Evolutionary conservation across 345 rosid genomes (phyloP), one percentile per base, ranked within the genome.

Genomic region (Hibiscus tridactylites): DNA sequence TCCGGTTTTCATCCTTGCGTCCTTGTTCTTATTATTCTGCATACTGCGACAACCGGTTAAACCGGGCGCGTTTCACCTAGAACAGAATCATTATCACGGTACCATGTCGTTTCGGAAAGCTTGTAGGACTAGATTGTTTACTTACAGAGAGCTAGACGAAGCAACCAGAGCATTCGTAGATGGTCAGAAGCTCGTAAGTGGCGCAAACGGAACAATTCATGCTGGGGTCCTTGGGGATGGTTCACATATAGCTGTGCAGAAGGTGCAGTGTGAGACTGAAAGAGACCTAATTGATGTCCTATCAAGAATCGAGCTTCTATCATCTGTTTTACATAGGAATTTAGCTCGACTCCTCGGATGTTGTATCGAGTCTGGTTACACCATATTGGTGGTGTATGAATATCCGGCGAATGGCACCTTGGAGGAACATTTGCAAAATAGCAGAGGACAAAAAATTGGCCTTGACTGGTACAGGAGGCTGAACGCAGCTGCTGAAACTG

Each of bases 381-480:
- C 77, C 11, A 85, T 88, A 4, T 73, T 86, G 4, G 83, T 89
- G 19, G 93, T 88, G 39, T 90, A 92, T 42, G 93, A 90, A 71
- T 85, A 84, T 75, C 92, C 89, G 0, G 90, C 86, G 16, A 88
- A 87, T 42, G 94, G 96, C 31, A 83, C 82, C 16, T 75, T 92
- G 60, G 83, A 78, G 54, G 88, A 90, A 66, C 82, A 88, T 37
- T 73, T 92, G 70, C 79, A 62, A 1, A 73, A 21, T 19, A 79
- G 75, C 53, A 71, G 53, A 21, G 81, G 69, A 6, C 73, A 77
- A 47, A 75, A 78, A 59, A n/a, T 65, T 6, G 82, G 87, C 10
- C 89, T 90, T 65, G 91, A 88, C 71, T 92, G 96, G 98, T 81
- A 75, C 61, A 88, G 72, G 50, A 88, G 96, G 81, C 76, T 88